Percentiles rank a stretch among this genome's conserved stretches.
Evolutionary conservation across 495 filamentous ascomycete species (phyloP).

Genomic region (Penicillium pancosmium): DNA sequence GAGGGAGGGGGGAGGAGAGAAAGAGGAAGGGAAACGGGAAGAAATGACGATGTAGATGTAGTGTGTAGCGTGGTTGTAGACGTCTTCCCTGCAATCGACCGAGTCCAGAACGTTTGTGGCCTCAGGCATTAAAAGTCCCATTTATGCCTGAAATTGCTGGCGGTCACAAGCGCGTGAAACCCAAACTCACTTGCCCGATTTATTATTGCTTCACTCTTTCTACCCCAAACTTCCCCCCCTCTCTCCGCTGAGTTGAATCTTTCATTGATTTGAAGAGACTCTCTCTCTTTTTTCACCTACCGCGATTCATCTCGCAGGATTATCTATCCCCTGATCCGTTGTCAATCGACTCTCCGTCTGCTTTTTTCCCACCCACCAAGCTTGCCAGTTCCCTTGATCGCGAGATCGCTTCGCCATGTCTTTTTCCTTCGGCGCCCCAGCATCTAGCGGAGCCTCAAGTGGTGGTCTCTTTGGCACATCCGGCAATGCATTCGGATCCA

Average conservation of each 20-base stretch:
- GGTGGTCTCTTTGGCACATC: constrained; percentile 46
- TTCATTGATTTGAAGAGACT: constrained; percentile 12
- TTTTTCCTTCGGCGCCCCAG: constrained; percentile 40
- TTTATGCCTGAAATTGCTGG: constrained; percentile 16
- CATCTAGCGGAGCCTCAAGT: constrained; percentile 38
- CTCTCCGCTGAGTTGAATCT: constrained; percentile 16
- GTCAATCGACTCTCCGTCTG: constrained; percentile 21
- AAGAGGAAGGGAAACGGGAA: not conserved
- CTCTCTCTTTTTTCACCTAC: constrained; percentile 2
- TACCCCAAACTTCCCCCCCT: constrained; percentile 6
- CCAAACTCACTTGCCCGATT: constrained; percentile 33
- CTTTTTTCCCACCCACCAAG: constrained; percentile 23
- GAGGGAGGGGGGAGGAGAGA: constrained; percentile 12
- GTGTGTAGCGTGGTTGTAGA: constrained; percentile 32
- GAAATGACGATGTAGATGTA: constrained; percentile 1
- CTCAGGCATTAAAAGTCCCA: constrained; percentile 25
- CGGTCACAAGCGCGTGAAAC: constrained; percentile 20
- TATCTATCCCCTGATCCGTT: constrained; percentile 17
- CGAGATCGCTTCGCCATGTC: constrained; percentile 33
- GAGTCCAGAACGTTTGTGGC: constrained; percentile 39
- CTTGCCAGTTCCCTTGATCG: constrained; percentile 22
- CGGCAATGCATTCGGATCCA: constrained; percentile 36
- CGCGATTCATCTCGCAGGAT: constrained; percentile 22
- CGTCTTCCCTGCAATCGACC: constrained; percentile 40
- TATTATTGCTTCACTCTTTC: constrained; percentile 21